These are phyloP conservation scores for Entomophthora muscae DNA, from an alignment of 371 early-diverging fungal species.

Conservation along the genomic window DNA sequence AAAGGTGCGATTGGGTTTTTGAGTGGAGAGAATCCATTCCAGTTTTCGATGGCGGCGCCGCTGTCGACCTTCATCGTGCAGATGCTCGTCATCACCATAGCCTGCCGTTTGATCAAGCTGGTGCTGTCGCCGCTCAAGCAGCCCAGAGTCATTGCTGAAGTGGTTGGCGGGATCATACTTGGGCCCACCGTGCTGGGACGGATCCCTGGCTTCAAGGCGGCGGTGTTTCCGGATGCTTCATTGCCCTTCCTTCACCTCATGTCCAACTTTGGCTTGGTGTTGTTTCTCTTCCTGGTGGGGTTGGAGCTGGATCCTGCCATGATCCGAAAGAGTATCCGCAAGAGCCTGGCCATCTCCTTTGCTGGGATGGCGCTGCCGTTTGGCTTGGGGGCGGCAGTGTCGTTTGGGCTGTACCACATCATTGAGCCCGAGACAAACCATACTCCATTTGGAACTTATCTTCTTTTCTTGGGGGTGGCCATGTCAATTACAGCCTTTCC, in stretches of 20 bases:
- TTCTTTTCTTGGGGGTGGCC: slow-evolving; percentile 70
- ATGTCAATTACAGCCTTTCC: slow-evolving; percentile 91
- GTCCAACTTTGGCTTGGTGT: slow-evolving; percentile 72
- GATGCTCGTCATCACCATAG: background rate
- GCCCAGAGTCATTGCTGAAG: slow-evolving; percentile 61
- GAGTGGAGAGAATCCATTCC: slow-evolving; percentile 5
- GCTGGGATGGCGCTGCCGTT: slow-evolving; percentile 63
- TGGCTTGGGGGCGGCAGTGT: slow-evolving; percentile 47
- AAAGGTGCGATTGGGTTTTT: background rate
- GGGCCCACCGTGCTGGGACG: slow-evolving; percentile 61
- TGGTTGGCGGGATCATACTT: slow-evolving; percentile 55
- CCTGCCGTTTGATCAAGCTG: slow-evolving; percentile 21
- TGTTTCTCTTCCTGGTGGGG: slow-evolving; percentile 81
- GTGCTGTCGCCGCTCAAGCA: slow-evolving; percentile 35
- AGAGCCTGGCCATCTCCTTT: slow-evolving; percentile 31
- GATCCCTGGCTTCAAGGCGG: slow-evolving; percentile 36
- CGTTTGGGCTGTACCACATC: slow-evolving; percentile 28
- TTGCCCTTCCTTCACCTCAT: slow-evolving; percentile 52
- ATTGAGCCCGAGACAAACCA: background rate
- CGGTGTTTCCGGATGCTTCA: slow-evolving; percentile 40
- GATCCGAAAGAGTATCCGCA: slow-evolving; percentile 22
- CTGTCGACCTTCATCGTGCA: slow-evolving; percentile 8
- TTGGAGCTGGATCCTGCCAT: slow-evolving; percentile 47
- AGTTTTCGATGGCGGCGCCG: background rate
- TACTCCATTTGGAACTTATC: slow-evolving; percentile 37